Conservation (phyloP, 176 grass and related monocot genomes). For the Dendrocalamus sinicus region DNA sequence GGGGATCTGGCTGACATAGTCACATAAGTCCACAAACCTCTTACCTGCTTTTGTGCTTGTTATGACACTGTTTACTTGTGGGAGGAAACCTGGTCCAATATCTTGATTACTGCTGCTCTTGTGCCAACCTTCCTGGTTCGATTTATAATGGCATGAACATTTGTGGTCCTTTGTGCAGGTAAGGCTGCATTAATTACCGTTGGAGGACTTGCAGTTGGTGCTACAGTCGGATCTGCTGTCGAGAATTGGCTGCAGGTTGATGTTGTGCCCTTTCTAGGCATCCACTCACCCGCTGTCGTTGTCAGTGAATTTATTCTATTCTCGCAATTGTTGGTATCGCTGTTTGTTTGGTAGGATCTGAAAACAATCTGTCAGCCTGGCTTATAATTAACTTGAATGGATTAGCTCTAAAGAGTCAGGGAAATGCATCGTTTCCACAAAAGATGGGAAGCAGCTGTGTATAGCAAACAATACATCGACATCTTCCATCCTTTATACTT, state of each 20-base stretch:
- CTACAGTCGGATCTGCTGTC: slow-evolving; percentile 68
- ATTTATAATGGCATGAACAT: slow-evolving; percentile 41
- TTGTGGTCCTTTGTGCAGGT: slow-evolving; percentile 69
- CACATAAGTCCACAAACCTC: slow-evolving; percentile 27
- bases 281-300: slow-evolving; percentile 83
- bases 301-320: slow-evolving; percentile 96
- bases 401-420: slow-evolving; percentile 21
- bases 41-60: slow-evolving; percentile 43
- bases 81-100: slow-evolving; percentile 30
- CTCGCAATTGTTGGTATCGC: slow-evolving; percentile 76
- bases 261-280: slow-evolving; percentile 80
- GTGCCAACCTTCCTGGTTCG: slow-evolving; percentile 40
- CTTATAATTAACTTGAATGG: slow-evolving; percentile 71
- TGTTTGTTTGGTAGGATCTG: slow-evolving; percentile 78
- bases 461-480: slow-evolving; percentile 47
- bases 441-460: slow-evolving; percentile 50
- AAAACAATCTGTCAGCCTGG: slow-evolving; percentile 36
- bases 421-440: slow-evolving; percentile 38
- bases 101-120: slow-evolving; percentile 30
- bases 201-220: slow-evolving; percentile 76
- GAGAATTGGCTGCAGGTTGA: slow-evolving; percentile 97
- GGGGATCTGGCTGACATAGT: slow-evolving; percentile 34
- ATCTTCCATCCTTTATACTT: slow-evolving; percentile 29
- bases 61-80: slow-evolving; percentile 37
- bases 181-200: slow-evolving; percentile 82